Evolutionary conservation across 768 basidiomycete genomes (phyloP).

Genomic region (Pilatotrama ljubarskyi): DNA sequence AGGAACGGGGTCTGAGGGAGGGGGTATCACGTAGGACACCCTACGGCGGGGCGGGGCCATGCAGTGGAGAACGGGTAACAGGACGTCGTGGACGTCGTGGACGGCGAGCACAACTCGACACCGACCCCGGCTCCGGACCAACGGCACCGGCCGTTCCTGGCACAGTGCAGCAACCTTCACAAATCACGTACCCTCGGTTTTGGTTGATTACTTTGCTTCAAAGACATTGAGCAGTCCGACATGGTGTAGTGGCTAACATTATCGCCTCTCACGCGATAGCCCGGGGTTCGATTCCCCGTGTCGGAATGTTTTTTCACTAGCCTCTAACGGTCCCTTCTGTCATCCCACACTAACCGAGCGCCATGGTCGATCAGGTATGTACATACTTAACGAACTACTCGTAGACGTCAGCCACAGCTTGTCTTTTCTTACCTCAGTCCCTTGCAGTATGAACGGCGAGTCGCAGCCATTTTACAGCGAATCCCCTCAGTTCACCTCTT

Average conservation of each 20-base stretch:
- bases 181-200: too few relatives aligned
- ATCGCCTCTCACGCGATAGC: slow-evolving; percentile 21
- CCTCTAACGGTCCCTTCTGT: too few relatives aligned
- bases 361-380: too few relatives aligned
- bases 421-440: neutral
- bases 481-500: slow-evolving; percentile 26
- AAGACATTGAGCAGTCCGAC: neutral
- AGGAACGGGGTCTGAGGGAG: slow-evolving; percentile 61
- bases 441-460: too few relatives aligned
- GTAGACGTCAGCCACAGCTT: too few relatives aligned
- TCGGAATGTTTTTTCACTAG: slow-evolving; percentile 11
- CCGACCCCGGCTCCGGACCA: neutral
- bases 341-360: too few relatives aligned
- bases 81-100: neutral
- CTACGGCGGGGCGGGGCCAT: slow-evolving; percentile 55
- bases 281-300: slow-evolving; percentile 21
- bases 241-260: slow-evolving; percentile 19
- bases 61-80: neutral
- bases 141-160: neutral
- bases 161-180: too few relatives aligned
- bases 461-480: too few relatives aligned
- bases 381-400: too few relatives aligned
- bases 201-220: neutral
- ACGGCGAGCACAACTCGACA: neutral
- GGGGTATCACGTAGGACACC: slow-evolving; percentile 87